phyloP scores from a whole-genome alignment of 345 rosid genomes.

The Eucalyptus lansdowneana region DNA sequence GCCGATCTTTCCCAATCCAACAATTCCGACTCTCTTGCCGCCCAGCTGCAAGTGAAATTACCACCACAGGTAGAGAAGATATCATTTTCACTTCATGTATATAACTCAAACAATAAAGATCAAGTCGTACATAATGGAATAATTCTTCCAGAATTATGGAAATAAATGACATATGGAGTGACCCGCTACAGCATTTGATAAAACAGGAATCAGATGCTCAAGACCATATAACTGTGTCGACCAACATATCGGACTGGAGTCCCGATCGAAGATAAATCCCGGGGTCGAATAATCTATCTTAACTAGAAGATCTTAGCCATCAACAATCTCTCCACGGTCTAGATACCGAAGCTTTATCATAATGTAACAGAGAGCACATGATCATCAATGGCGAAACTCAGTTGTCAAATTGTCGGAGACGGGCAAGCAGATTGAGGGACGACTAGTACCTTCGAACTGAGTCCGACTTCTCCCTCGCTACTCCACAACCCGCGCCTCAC shows the following conservation, averaged over 20 bases:
- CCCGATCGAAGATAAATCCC: not conserved
- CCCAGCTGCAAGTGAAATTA: conserved; percentile 8
- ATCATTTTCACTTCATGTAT: not conserved
- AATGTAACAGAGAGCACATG: not conserved
- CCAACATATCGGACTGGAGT: not conserved
- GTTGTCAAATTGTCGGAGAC: not conserved
- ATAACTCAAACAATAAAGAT: not conserved
- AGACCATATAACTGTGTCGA: not conserved
- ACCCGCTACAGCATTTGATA: not conserved
- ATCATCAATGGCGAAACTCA: not conserved
- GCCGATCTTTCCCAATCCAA: conserved; percentile 40
- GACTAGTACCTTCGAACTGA: conserved; percentile 8
- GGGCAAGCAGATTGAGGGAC: not conserved
- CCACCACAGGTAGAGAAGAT: not conserved
- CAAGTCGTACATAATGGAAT: not conserved
- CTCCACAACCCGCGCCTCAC: conserved; percentile 11
- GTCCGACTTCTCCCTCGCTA: conserved; percentile 1
- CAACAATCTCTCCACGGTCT: not conserved
- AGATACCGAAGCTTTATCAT: not conserved
- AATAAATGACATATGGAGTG: not conserved
- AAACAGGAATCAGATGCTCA: not conserved
- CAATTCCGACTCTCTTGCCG: conserved; percentile 35
- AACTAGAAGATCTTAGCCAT: not conserved
- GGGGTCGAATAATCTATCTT: not conserved
- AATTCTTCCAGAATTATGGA: not conserved